Conservation (phyloP, 2,329 filamentous ascomycete genomes). For the Cladophialophora carrionii region DNA sequence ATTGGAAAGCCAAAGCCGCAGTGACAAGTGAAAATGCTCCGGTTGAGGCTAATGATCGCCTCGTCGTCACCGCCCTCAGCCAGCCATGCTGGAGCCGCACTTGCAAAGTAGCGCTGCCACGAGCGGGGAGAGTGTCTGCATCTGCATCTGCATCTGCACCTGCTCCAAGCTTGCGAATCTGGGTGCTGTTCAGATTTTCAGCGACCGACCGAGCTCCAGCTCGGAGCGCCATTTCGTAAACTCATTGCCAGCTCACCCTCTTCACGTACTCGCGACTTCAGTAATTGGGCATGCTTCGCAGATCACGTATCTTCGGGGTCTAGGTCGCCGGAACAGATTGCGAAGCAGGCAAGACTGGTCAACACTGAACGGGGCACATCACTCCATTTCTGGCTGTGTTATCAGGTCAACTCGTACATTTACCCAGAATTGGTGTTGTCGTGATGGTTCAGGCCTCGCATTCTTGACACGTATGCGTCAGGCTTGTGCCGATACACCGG, state of each 20-base stretch:
- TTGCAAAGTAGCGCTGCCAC: neutral
- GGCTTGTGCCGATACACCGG: neutral
- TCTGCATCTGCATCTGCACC: neutral
- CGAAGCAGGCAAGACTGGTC: neutral
- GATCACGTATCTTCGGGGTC: slow-evolving; percentile 1
- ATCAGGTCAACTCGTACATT: slow-evolving; percentile 1
- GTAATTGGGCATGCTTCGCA: neutral
- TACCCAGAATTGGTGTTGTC: neutral
- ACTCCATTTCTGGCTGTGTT: slow-evolving; percentile 8
- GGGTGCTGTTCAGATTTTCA: slow-evolving; percentile 4
- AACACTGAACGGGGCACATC: neutral
- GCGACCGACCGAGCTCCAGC: slow-evolving; percentile 9
- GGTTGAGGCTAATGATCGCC: slow-evolving; percentile 12
- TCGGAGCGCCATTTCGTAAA: slow-evolving; percentile 12
- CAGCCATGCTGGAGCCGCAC: slow-evolving; percentile 9
- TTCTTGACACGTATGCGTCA: neutral
- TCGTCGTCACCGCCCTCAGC: slow-evolving; percentile 14
- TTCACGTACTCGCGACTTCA: slow-evolving; percentile 15
- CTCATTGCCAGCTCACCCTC: slow-evolving; percentile 14
- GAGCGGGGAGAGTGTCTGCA: neutral
- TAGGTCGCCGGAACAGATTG: slow-evolving; percentile 2
- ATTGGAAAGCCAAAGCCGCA: neutral
- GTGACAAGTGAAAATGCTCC: neutral
- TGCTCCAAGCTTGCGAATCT: slow-evolving; percentile 6
- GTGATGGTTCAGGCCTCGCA: neutral